Base-by-base conservation (phyloP, 164 flowering plant species). In the Cinnamomum chago region DNA sequence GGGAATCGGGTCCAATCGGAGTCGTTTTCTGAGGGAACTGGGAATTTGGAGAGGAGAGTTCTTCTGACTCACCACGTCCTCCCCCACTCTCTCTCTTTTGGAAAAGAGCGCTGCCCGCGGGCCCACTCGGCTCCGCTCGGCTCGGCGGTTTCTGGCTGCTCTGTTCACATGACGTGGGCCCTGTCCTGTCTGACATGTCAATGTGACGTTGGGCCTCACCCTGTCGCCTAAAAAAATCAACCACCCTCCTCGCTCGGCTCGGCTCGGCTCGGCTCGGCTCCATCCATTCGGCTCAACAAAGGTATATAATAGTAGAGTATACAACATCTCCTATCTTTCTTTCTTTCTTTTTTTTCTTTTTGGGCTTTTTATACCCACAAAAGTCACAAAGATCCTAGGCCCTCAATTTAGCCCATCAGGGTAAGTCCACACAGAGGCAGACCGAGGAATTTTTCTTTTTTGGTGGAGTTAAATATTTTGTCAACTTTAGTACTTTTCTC, bases 391-490 rank as follows among this genome's bases (percentile, higher is more conserved):
- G 47, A 40, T 40, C 47, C 47, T 40, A 1, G 47, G 47, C 47
- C 47, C 11, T 40, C 47, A 40, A 40, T 40, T 40, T 11, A 40
- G 47, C 9, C 47, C 47, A 40, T 40, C 10, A 40, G 47, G 47
- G 47, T 40, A 40, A 40, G 11, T 1, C 10, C 47, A 40, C 10
- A 40, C 1, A 25, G 27, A 0, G 1, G 27, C 27, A 1, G 27
- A 1, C 27, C 1, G 1, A 25, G 27, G 27, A 25, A 24, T 24
- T 24, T 1, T 25, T 25, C 1, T 25, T 1, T 25, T 25, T 1
- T 1, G 27, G 0, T 25, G 27, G 27, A 0, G 1, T 1, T 25
- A 25, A 0, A 25, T 1, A 1, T 25, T 25, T 25, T 1, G 1
- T 1, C 27, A 25, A 25, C 27, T 25, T 25, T 25, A 1, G 1